Conservation (phyloP, 2,329 filamentous ascomycete genomes). For the Pyricularia sp. region DNA sequence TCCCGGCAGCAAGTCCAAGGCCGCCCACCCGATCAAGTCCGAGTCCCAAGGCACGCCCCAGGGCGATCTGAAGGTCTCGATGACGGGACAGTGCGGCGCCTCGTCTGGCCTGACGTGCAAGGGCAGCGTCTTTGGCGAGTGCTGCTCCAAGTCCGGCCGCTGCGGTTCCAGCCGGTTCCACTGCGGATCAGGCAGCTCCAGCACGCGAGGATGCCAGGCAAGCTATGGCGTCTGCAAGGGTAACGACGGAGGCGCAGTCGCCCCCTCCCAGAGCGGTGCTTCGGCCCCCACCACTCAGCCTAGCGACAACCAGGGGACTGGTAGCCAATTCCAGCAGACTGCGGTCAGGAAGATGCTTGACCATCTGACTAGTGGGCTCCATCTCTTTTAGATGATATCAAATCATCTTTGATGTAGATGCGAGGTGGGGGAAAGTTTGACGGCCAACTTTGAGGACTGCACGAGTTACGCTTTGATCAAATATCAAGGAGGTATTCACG, state of each 20-base stretch:
- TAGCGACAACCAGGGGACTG: neutral
- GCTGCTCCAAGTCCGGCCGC: slow-evolving; percentile 30
- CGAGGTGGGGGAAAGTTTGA: neutral
- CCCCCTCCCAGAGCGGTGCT: neutral
- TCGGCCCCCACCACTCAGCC: neutral
- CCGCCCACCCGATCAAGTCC: neutral
- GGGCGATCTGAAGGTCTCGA: slow-evolving; percentile 18
- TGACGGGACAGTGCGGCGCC: slow-evolving; percentile 30
- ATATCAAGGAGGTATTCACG: neutral
- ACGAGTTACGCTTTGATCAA: neutral
- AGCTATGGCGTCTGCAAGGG: slow-evolving; percentile 1
- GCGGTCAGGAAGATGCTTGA: slow-evolving; percentile 9
- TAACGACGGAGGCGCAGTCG: slow-evolving; percentile 6
- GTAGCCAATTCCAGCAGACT: slow-evolving; percentile 11
- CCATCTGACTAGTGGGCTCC: neutral
- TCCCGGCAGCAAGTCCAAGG: neutral
- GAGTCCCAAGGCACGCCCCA: neutral
- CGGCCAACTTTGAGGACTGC: neutral
- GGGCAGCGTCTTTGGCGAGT: slow-evolving; percentile 30
- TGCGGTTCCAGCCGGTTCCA: slow-evolving; percentile 27
- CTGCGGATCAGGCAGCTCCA: slow-evolving; percentile 15
- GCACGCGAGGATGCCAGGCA: slow-evolving; percentile 22
- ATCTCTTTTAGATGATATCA: too few relatives aligned
- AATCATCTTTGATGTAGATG: neutral
- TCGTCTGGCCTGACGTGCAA: slow-evolving; percentile 27